Evolutionary conservation across 2,329 filamentous ascomycete genomes (phyloP).

Genomic region (Aspergillus bombycis): DNA sequence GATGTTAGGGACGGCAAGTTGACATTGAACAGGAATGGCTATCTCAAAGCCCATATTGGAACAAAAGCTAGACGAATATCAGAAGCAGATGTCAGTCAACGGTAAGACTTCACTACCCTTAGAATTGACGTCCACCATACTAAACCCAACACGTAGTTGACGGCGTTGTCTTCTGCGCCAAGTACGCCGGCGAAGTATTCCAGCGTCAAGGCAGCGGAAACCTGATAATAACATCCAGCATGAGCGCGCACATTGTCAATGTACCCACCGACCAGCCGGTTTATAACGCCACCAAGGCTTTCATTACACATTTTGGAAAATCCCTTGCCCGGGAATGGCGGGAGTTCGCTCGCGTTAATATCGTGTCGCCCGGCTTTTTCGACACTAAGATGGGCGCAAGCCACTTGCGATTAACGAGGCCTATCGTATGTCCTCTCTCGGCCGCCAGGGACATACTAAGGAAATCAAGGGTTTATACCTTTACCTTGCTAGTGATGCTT

Average conservation of each 20-base stretch:
- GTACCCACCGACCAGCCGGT: slow-evolving; percentile 59
- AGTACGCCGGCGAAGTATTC: slow-evolving; percentile 50
- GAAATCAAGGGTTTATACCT: slow-evolving; percentile 47
- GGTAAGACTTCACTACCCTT: slow-evolving; percentile 35
- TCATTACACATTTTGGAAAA: slow-evolving; percentile 59
- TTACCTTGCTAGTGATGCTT: slow-evolving; percentile 52
- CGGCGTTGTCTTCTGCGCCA: slow-evolving; percentile 51
- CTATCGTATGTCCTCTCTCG: slow-evolving; percentile 52
- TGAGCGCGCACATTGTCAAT: slow-evolving; percentile 56
- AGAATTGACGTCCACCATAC: no score
- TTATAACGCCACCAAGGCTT: slow-evolving; percentile 62
- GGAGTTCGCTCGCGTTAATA: slow-evolving; percentile 61
- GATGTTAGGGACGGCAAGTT: not conserved
- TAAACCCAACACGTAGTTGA: slow-evolving; percentile 41
- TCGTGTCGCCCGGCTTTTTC: slow-evolving; percentile 59
- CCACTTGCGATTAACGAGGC: slow-evolving; percentile 48
- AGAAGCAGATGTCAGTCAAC: slow-evolving; percentile 58
- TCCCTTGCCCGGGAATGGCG: slow-evolving; percentile 60
- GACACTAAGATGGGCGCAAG: slow-evolving; percentile 59
- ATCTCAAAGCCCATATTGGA: slow-evolving; percentile 61
- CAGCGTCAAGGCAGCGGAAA: slow-evolving; percentile 43
- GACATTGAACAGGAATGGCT: slow-evolving; percentile 43
- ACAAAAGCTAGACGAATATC: slow-evolving; percentile 56
- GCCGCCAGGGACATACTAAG: slow-evolving; percentile 38
- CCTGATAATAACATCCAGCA: slow-evolving; percentile 57